Evolutionary conservation across 345 rosid species (phyloP), one percentile per base, ranked within the genome.

Genomic region (Pseudoturritis turrita): DNA sequence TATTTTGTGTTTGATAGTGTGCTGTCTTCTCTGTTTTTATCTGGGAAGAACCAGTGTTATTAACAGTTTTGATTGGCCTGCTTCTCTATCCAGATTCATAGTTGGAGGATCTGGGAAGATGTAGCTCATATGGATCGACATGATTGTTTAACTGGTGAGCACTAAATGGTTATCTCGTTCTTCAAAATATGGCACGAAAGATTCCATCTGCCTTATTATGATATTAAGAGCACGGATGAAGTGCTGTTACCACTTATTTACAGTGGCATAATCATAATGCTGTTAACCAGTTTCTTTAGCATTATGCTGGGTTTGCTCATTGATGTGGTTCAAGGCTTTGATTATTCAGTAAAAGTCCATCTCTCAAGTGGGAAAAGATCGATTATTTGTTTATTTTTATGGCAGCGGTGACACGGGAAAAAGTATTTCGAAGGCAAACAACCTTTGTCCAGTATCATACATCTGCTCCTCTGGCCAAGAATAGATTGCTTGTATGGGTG

Each of bases 71-170:
- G 9, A 39, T 39, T 58, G 15, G 19, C 4, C 1, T 73, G 55
- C 59, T 51, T 65, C 28, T 70, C 69, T 83, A 33, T 68, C 40
- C 77, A 94, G 99, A 86, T 91, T 77, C 97, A 88, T 77, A 82
- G 96, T 73, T 91, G 99, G 99, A 89, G 93, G 76, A 77, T 47
- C 4, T 95, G 99, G 97, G 99, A 95, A 78, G 96, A 87, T 23
- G 87, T 79, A 74, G 96, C 96, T 82, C 93, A 50, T 62, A 72
- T 56, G 84, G 96, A 91, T 70, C 79, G 72, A 31, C 83, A 83
- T 33, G 85, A 84, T 76, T 74, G 67, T 55, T 78, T 86, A 78
- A 76, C 83, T 73, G 96, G 99, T 95, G 79, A 79, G 82, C 47
- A 10, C 18, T 39, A 40, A 53, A 5, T 12, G 21, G 4, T 33